These are phyloP conservation scores for Pharus latifolius DNA, from an alignment of 176 grass and related monocot species.

Conservation along the genomic window DNA sequence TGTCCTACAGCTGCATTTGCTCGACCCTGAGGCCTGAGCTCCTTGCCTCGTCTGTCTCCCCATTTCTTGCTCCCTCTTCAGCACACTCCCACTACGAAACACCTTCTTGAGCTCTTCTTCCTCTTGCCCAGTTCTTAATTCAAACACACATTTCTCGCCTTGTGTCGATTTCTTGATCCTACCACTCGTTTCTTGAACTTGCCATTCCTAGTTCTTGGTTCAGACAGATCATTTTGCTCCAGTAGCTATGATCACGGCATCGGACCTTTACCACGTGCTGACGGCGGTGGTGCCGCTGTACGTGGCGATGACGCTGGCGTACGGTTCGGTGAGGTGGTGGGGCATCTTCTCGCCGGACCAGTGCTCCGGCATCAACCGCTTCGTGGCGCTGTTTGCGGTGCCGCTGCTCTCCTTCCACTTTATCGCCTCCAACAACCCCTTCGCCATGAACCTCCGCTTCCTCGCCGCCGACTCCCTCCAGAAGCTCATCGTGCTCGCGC, in stretches of 20 bases:
- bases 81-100: neutral
- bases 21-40: slow-evolving; percentile 5
- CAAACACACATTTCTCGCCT: too few relatives aligned
- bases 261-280: slow-evolving; percentile 63
- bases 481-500: slow-evolving; percentile 44
- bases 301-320: slow-evolving; percentile 72
- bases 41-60: slow-evolving; percentile 1
- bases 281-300: slow-evolving; percentile 68
- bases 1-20: neutral
- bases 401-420: slow-evolving; percentile 73
- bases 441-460: slow-evolving; percentile 61
- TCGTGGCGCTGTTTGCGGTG: slow-evolving; percentile 69
- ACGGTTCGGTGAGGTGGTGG: slow-evolving; percentile 75
- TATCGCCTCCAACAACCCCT: slow-evolving; percentile 65
- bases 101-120: neutral
- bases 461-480: slow-evolving; percentile 67
- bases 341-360: slow-evolving; percentile 59
- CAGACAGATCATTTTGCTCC: neutral
- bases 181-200: too few relatives aligned
- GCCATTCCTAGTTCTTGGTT: neutral
- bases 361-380: slow-evolving; percentile 76
- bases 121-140: too few relatives aligned
- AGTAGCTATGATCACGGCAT: slow-evolving; percentile 39
- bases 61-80: neutral
- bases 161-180: too few relatives aligned